Base-by-base conservation (phyloP, 2,329 filamentous ascomycete species). In the Lasiodiplodia gonubiensis region DNA sequence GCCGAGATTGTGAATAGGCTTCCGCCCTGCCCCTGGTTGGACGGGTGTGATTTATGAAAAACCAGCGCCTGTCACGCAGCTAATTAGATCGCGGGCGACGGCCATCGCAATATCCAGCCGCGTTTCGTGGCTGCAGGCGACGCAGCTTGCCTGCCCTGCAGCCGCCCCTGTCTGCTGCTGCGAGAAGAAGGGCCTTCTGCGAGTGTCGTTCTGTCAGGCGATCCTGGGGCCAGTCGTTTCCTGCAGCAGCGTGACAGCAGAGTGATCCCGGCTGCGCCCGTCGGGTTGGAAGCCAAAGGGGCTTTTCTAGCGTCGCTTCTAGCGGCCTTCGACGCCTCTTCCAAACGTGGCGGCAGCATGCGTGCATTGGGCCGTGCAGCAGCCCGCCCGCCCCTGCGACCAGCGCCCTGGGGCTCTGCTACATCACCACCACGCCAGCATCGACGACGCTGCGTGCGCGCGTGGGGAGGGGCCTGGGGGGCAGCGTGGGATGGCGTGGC, bases 261-360 rank as follows among this genome's bases (percentile, higher is more conserved):
- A 60, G 67, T 54, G 67, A 68, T 57, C 69, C 68, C 66, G 57
- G 66, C 68, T 46, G 65, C 53, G 42, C 68, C 49, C 49, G 42
- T 30, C 27, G 33, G 59, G n/a, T 33, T 37, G 39, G 46, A 27
- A 63, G 37, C 25, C 61, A 35, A 64, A 54, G 37, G 51, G 61
- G 61, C 49, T 54, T 69, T 61, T 69, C 71, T 70, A 70, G 53
- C 64, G 59, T 8, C 27, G 59, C 46, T 68, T 72, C 70, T 70
- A 72, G 71, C 61, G 69, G 67, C 59, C 68, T 72, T 71, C 70
- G 66, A 72, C 59, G 59, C 59, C 59, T 61, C 57, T 63, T 63
- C 59, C 35, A 63, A 70, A 70, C 67, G 69, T 70, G 70, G 61
- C 61, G 61, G 61, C 61, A 64, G 49, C 48, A 63, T 63, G 59